These are phyloP conservation scores for Lolium rigidum DNA, from an alignment of 176 grass and related monocot genomes.

Conservation along the genomic window DNA sequence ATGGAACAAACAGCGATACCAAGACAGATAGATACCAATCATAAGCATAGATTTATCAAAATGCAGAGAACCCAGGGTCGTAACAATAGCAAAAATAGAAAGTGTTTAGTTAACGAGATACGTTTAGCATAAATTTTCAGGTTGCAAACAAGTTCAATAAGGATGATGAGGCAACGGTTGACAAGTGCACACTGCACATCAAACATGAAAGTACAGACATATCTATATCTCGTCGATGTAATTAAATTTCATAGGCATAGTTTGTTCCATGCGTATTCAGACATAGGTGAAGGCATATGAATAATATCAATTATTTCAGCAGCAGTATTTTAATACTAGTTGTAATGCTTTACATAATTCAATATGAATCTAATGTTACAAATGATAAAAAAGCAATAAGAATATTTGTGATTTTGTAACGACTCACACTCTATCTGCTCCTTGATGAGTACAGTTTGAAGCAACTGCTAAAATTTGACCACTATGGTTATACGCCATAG, in stretches of 20 bases:
- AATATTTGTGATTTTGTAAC: background rate
- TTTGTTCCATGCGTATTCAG: background rate
- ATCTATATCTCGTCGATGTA: background rate
- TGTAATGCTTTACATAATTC: background rate
- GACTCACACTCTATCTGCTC: slow-evolving; percentile 66
- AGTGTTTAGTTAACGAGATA: background rate
- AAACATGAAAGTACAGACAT: background rate
- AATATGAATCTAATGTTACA: slow-evolving; percentile 33
- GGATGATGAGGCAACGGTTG: background rate
- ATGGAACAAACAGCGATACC: background rate
- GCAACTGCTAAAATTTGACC: slow-evolving; percentile 70
- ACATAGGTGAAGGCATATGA: slow-evolving; percentile 8
- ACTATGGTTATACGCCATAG: slow-evolving; percentile 55
- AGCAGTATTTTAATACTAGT: background rate
- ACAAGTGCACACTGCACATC: background rate
- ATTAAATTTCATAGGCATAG: background rate
- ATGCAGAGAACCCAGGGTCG: background rate
- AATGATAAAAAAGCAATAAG: slow-evolving; percentile 20
- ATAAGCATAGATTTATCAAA: background rate
- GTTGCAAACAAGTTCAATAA: background rate
- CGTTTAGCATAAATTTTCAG: background rate
- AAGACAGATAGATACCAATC: background rate
- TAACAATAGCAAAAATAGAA: background rate
- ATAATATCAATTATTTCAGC: slow-evolving; percentile 4
- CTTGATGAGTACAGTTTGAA: slow-evolving; percentile 54